Conservation (phyloP, 129 eudicot species). For the Lactuca sativa region DNA sequence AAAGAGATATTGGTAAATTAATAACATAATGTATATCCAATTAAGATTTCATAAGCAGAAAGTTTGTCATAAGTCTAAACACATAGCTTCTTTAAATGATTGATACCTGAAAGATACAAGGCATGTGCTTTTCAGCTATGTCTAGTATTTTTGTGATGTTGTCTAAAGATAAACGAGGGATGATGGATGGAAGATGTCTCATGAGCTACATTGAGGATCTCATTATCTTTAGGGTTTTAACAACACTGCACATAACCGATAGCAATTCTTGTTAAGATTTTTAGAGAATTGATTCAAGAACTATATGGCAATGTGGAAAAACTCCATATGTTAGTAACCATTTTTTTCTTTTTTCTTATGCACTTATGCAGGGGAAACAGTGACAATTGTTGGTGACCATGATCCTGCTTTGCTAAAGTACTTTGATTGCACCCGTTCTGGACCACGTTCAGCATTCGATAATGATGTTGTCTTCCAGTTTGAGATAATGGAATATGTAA, state of each 20-base stretch:
- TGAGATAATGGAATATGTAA: constrained; percentile 99
- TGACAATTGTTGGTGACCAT: constrained; percentile 93
- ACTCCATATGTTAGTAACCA: not conserved
- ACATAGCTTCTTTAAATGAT: constrained; percentile 3
- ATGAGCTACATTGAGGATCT: too few relatives aligned
- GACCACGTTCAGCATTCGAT: constrained; percentile 97
- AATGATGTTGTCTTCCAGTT: constrained; percentile 85
- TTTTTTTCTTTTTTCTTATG: not conserved
- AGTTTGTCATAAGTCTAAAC: not conserved
- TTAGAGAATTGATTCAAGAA: not conserved
- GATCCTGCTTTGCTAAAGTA: constrained; percentile 73
- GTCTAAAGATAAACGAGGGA: too few relatives aligned
- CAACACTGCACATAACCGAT: not conserved
- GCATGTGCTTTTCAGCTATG: too few relatives aligned
- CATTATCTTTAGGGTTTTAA: too few relatives aligned
- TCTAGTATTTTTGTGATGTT: too few relatives aligned
- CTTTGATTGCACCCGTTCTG: constrained; percentile 93
- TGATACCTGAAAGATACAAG: too few relatives aligned
- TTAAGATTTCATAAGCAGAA: not conserved
- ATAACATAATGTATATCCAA: not conserved
- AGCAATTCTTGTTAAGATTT: not conserved
- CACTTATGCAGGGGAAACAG: constrained; percentile 76
- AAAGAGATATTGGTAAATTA: too few relatives aligned
- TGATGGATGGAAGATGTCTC: too few relatives aligned
- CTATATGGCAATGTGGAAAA: not conserved